Evolutionary conservation across 2,329 filamentous ascomycete genomes (phyloP), one percentile per base, ranked within the genome.

Genomic region (Claviceps humidiphila): DNA sequence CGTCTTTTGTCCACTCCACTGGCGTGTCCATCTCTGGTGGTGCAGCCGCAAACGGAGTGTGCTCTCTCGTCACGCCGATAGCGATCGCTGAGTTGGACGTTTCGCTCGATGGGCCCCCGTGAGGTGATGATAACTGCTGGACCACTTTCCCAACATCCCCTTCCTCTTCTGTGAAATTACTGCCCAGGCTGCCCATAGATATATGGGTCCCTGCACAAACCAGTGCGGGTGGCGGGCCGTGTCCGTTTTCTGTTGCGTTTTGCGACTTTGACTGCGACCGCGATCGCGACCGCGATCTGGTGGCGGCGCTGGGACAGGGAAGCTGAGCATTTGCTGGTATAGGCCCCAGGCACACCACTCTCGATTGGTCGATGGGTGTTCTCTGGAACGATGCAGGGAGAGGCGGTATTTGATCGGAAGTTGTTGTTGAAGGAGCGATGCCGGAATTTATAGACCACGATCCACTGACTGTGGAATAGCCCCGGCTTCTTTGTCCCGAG

Each of bases 81-180:
- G 9, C 3, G 3, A 34, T 16, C 22, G 17, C 34, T 17, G 14
- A 26, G 44, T 22, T 47, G 2, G 30, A 11, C 4, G 40, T 38
- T 24, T 41, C 3, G 16, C 41, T 39, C 48, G 44, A 34, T 39
- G 22, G 14, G 38, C 13, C 53, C 20, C 37, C 53, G 22, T 4
- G 56, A 58, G 20, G 57, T 38, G 16, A 58, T 60, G 16, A 58
- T 60, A 7, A 56, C 22, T 64, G 61, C 11, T 59, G 56, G 9
- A 60, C 58, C 42, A 64, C 52, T 50, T 64, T 63, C 40, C 62
- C 60, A 37, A 58, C 60, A 13, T 64, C 74, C 8, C 77, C 71
- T 55, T 81, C 74, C 24, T 80, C 73, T 9, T 77, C 71, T 0
- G 77, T 81, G 57, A 71, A 81, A 53, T 80, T 78, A 60, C 77